Evolutionary conservation across 2,329 filamentous ascomycete species (phyloP).

Genomic region (Ploettnerulaceae sp.): DNA sequence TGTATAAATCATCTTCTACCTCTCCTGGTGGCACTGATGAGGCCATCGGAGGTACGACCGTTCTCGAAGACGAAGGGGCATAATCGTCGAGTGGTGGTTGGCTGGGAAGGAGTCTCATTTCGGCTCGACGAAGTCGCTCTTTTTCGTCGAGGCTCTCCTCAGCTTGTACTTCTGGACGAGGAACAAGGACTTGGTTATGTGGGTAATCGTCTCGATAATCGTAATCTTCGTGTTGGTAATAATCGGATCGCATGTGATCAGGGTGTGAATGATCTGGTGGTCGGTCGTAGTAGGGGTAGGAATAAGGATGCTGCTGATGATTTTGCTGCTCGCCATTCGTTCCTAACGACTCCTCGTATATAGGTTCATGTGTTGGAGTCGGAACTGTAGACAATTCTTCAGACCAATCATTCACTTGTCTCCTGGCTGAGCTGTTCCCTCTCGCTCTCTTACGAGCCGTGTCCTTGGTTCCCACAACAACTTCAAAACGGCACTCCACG

Average conservation of each 20-base stretch:
- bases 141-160: conserved; percentile 73
- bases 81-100: conserved; percentile 54
- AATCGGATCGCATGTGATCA: conserved; percentile 6
- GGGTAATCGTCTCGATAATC: conserved; percentile 13
- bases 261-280: conserved; percentile 29
- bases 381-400: conserved; percentile 19
- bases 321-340: conserved; percentile 9
- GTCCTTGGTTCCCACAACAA: conserved; percentile 82
- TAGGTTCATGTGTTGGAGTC: conserved; percentile 18
- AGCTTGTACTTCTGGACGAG: conserved; percentile 54
- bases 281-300: conserved; percentile 34
- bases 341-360: conserved; percentile 22
- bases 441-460: conserved; percentile 42
- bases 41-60: conserved; percentile 38
- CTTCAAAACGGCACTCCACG: conserved; percentile 80
- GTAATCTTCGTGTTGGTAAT: conserved; percentile 17
- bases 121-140: conserved; percentile 70
- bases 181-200: conserved; percentile 46
- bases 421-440: conserved; percentile 20
- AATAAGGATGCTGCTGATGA: conserved; percentile 26
- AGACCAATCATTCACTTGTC: conserved; percentile 18
- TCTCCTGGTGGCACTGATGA: conserved; percentile 35
- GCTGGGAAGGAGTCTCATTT: conserved; percentile 76
- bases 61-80: conserved; percentile 38
- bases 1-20: conserved; percentile 48